phyloP scores from a whole-genome alignment of 106 monocot genomes.

The Hemerocallis citrina region DNA sequence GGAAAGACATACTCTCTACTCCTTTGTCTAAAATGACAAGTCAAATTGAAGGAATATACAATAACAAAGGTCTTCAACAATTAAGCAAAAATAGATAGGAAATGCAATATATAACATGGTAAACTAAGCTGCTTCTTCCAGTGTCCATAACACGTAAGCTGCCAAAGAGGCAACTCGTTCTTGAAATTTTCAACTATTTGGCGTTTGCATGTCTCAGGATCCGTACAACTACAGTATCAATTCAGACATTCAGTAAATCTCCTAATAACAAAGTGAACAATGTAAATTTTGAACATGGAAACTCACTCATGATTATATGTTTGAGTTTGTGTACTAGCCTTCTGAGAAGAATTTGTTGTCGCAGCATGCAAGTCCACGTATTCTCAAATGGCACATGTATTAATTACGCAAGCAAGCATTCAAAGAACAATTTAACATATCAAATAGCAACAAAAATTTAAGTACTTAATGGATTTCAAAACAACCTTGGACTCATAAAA shows the following conservation, averaged over 20 bases:
- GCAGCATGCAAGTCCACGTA: slow-evolving; percentile 45
- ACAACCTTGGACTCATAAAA: slow-evolving; percentile 35
- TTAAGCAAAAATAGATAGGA: neutral
- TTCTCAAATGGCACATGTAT: slow-evolving; percentile 57
- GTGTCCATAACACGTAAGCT: slow-evolving; percentile 87
- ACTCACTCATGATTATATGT: slow-evolving; percentile 53
- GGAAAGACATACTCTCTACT: too few relatives aligned
- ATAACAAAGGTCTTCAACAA: neutral
- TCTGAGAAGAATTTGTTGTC: slow-evolving; percentile 21
- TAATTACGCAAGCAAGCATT: neutral
- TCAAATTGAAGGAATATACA: neutral
- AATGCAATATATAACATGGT: neutral
- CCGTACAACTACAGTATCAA: slow-evolving; percentile 54
- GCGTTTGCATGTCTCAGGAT: slow-evolving; percentile 71
- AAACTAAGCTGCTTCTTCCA: slow-evolving; percentile 38
- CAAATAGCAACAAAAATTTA: slow-evolving; percentile 1
- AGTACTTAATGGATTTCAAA: neutral
- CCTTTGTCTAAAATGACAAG: neutral
- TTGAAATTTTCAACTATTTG: slow-evolving; percentile 79
- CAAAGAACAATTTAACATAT: slow-evolving; percentile 1
- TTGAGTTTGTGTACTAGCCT: slow-evolving; percentile 31
- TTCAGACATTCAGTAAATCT: neutral
- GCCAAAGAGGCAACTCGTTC: slow-evolving; percentile 80
- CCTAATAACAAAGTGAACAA: slow-evolving; percentile 1
- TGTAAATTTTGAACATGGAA: neutral